Percentiles rank a stretch among this genome's conserved stretches.
Conservation (phyloP, 441 rosid genomes). For the Erysimum cheiri region DNA sequence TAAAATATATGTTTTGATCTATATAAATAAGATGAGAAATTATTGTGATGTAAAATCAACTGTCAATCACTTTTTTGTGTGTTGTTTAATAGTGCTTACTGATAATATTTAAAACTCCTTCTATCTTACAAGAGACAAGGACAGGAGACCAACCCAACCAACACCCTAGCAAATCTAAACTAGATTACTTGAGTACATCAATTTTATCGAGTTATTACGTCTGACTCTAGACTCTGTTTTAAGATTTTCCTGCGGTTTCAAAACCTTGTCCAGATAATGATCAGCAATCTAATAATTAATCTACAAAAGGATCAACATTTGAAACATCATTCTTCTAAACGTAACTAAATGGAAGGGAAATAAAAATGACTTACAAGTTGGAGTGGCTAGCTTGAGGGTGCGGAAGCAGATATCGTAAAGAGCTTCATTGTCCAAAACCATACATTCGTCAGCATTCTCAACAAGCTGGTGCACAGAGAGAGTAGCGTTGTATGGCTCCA, state of each 20-base stretch:
- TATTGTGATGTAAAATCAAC: background rate
- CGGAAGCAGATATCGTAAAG: constrained; percentile 91
- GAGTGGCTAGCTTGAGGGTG: constrained; percentile 50
- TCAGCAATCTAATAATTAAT: constrained; percentile 1
- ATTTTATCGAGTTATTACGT: background rate
- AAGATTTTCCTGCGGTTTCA: background rate
- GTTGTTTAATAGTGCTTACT: constrained; percentile 2
- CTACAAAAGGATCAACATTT: background rate
- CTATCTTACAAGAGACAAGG: constrained; percentile 10
- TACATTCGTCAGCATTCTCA: constrained; percentile 89
- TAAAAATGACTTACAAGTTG: constrained; percentile 28
- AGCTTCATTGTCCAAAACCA: constrained; percentile 91
- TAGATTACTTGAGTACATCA: background rate
- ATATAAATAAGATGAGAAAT: background rate
- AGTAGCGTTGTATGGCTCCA: constrained; percentile 92
- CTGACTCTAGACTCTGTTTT: background rate
- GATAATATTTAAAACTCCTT: background rate
- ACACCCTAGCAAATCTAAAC: background rate
- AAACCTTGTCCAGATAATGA: background rate
- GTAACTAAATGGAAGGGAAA: background rate
- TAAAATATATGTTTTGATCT: background rate
- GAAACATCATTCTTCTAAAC: background rate
- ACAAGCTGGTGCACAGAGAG: constrained; percentile 94
- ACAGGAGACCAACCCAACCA: background rate
- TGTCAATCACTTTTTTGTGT: background rate